phyloP scores from a whole-genome alignment of 805 yeast genomes.

The Wickerhamomyces pijperi region DNA sequence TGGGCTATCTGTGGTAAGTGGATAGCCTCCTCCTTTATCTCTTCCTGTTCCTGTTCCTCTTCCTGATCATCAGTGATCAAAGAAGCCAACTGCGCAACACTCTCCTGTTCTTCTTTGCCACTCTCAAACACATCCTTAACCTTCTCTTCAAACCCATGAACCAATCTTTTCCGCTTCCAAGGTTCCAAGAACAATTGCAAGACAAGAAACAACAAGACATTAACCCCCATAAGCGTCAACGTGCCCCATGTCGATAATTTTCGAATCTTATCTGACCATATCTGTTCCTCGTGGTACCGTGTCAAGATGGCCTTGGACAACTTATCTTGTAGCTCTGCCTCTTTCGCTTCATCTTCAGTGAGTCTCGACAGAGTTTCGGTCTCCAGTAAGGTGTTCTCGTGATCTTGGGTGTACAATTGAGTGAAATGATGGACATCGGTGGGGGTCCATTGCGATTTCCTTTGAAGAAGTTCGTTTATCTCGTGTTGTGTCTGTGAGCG shows the following conservation, averaged over 20 bases:
- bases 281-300: conserved; percentile 91
- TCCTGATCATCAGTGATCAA: too few species aligned
- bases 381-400: conserved; percentile 55
- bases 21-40: too few species aligned
- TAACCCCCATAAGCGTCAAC: conserved; percentile 77
- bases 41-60: too few species aligned
- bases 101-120: too few species aligned
- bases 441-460: conserved; percentile 76
- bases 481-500: conserved; percentile 70
- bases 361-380: conserved; percentile 35
- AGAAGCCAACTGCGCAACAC: too few species aligned
- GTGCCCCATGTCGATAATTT: conserved; percentile 97
- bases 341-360: conserved; percentile 42
- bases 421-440: conserved; percentile 80
- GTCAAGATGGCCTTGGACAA: conserved; percentile 71
- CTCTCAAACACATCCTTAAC: conserved; percentile 52
- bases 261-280: conserved; percentile 95
- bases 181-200: conserved; percentile 91
- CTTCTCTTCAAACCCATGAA: conserved; percentile 72
- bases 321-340: conserved; percentile 59
- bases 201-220: conserved; percentile 61
- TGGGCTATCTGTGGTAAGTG: too few species aligned
- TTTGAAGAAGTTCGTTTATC: conserved; percentile 75
- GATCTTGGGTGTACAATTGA: conserved; percentile 68
- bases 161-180: conserved; percentile 77